Conservation (phyloP, 257 asterid species). For the Solanum arcanum region DNA sequence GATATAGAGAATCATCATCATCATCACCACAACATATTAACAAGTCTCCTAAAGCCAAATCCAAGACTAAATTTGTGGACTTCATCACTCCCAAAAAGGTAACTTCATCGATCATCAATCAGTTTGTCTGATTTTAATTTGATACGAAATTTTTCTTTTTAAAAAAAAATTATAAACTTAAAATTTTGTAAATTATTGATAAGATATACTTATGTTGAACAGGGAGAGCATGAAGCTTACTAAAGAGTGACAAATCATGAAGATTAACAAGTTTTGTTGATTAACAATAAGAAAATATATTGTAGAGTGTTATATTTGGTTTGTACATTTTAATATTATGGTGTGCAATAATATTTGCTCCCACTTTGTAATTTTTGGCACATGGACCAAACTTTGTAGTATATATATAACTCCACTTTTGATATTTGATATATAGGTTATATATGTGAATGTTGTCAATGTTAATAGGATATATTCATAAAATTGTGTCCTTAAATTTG, state of each 20-base stretch:
- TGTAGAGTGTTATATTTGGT: neutral
- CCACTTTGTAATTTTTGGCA: neutral
- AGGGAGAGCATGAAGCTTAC: neutral
- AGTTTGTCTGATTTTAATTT: neutral
- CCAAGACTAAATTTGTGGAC: slow-evolving; percentile 32
- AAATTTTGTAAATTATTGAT: too few relatives aligned
- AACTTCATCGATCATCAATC: neutral
- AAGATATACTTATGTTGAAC: neutral
- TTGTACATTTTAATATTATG: neutral
- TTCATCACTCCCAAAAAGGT: slow-evolving; percentile 41
- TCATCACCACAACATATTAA: neutral
- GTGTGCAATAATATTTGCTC: neutral
- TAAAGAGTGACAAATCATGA: neutral
- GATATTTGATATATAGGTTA: neutral
- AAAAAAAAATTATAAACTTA: too few relatives aligned
- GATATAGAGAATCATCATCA: slow-evolving; percentile 18
- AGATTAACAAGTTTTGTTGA: neutral
- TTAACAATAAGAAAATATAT: neutral
- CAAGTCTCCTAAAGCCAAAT: slow-evolving; percentile 17
- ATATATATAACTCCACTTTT: neutral
- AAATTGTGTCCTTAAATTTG: neutral
- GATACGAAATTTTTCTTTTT: neutral
- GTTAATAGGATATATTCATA: neutral
- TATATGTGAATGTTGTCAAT: neutral
- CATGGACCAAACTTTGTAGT: neutral